phyloP scores from a whole-genome alignment of 1,284 basidiomycete genomes.

The Puccinia sorghi region DNA sequence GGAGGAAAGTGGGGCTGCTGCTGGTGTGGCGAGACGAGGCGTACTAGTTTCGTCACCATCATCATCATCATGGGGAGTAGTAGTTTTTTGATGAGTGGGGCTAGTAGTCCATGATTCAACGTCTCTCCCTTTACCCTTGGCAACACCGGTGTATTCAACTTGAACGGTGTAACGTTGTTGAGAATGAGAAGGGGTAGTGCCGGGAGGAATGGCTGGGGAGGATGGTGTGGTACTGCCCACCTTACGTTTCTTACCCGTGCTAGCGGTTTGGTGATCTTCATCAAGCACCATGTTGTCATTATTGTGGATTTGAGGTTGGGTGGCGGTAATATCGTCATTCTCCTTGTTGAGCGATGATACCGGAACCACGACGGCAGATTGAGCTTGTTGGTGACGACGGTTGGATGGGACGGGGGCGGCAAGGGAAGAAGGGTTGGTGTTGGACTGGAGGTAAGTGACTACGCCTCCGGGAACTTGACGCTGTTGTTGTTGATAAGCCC shows the following conservation, averaged over 20 bases:
- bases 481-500: conserved; percentile 47
- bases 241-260: conserved; percentile 38
- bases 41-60: neutral
- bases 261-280: neutral
- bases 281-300: conserved; percentile 16
- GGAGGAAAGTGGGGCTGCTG: neutral
- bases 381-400: conserved; percentile 36
- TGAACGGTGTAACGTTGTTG: conserved; percentile 48
- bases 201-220: neutral
- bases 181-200: conserved; percentile 12
- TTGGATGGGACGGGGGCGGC: neutral
- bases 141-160: conserved; percentile 44
- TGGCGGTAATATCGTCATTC: conserved; percentile 18
- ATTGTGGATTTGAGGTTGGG: neutral
- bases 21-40: neutral
- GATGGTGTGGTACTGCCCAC: neutral
- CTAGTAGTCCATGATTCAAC: conserved; percentile 7
- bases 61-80: too few species aligned
- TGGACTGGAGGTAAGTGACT: conserved; percentile 39
- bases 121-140: conserved; percentile 20
- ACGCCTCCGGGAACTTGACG: conserved; percentile 16
- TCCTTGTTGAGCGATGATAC: conserved; percentile 39
- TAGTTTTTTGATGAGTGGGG: neutral
- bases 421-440: neutral
- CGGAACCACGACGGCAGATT: conserved; percentile 38